phyloP scores from a whole-genome alignment of 2,329 filamentous ascomycete genomes.

The Penicillium sp. region DNA sequence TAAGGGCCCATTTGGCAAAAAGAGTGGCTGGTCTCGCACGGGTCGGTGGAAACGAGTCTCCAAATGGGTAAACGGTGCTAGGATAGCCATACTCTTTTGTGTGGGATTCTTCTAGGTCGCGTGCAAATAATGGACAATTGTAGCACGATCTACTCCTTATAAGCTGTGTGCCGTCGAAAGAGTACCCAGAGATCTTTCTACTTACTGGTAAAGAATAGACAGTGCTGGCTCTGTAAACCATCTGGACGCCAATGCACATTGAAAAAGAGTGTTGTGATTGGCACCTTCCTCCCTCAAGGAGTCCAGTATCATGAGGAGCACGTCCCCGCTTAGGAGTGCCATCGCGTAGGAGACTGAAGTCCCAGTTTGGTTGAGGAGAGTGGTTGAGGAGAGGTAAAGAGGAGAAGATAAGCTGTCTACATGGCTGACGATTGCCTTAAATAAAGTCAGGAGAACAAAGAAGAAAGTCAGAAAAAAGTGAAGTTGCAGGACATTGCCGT shows the following conservation, averaged over 20 bases:
- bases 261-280: constrained; percentile 24
- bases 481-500: background rate
- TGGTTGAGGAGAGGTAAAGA: background rate
- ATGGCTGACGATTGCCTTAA: no score
- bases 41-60: background rate
- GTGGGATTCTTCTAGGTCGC: constrained; percentile 35
- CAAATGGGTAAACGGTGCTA: background rate
- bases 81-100: background rate
- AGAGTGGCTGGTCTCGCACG: background rate
- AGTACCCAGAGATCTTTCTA: background rate
- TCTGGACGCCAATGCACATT: constrained; percentile 25
- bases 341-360: background rate
- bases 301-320: constrained; percentile 26
- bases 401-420: background rate
- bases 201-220: constrained; percentile 24
- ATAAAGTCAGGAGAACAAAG: no score
- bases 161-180: background rate
- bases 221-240: constrained; percentile 22
- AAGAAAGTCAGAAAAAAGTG: no score
- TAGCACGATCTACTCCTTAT: constrained; percentile 43
- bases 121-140: constrained; percentile 41
- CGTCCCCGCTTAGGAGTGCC: constrained; percentile 20
- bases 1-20: constrained; percentile 55
- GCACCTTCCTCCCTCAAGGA: constrained; percentile 21
- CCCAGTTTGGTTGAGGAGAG: no score